phyloP scores from a whole-genome alignment of 2,329 filamentous ascomycete species.

The Mycosphaerelloides madeirae region DNA sequence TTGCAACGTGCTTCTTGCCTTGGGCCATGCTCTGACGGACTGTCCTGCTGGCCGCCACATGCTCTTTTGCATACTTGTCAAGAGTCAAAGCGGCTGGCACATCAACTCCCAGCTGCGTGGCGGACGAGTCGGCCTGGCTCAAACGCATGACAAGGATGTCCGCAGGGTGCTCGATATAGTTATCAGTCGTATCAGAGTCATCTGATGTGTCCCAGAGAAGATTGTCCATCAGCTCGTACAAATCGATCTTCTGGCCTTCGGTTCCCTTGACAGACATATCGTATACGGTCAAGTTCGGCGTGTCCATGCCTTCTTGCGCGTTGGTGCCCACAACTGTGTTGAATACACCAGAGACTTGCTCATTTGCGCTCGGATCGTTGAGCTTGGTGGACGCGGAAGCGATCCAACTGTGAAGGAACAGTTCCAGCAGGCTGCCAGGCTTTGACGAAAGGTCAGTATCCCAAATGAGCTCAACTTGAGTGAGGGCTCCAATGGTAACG shows the following conservation, averaged over 20 bases:
- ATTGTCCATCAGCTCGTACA: constrained; percentile 27
- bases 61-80: constrained; percentile 56
- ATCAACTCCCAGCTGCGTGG: constrained; percentile 41
- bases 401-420: constrained; percentile 24
- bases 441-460: constrained; percentile 2
- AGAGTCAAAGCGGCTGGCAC: constrained; percentile 53
- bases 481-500: constrained; percentile 51
- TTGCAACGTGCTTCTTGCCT: constrained; percentile 26
- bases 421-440: constrained; percentile 15
- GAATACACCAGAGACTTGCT: constrained; percentile 22
- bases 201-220: constrained; percentile 28
- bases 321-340: constrained; percentile 24
- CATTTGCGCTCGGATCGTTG: constrained; percentile 6
- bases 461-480: constrained; percentile 22
- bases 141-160: constrained; percentile 53
- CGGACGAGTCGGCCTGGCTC: constrained; percentile 32
- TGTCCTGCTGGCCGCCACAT: constrained; percentile 43
- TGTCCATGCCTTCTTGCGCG: constrained; percentile 18
- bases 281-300: constrained; percentile 16
- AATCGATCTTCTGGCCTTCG: constrained; percentile 14
- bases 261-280: constrained; percentile 14
- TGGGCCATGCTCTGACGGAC: constrained; percentile 42
- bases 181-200: constrained; percentile 21
- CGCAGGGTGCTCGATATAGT: constrained; percentile 43
- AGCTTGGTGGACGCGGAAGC: constrained; percentile 12